Evolutionary conservation across 2,329 filamentous ascomycete genomes (phyloP), one percentile per base, ranked within the genome.

Genomic region (Phyllosticta citriasiana): DNA sequence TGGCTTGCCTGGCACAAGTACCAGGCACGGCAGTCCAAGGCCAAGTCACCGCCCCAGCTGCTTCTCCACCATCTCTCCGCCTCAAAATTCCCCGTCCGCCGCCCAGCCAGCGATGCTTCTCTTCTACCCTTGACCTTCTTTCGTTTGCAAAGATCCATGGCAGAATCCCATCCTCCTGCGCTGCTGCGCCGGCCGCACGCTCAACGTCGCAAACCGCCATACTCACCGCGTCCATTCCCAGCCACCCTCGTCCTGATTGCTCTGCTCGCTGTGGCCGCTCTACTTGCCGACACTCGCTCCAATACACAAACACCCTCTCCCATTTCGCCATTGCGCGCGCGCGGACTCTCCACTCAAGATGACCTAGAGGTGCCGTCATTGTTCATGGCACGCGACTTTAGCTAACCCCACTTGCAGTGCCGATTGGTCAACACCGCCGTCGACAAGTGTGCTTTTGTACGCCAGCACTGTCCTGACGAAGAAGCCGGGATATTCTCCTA

Each of bases 401-500:
- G 9, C 53, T 55, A 25, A 19, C 58, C 9, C 40, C 25, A 14
- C 19, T 47, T 26, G 10, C 14, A 63, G 78, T 99, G 94, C 72
- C 87, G 86, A 63, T 78, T 89, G 35, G 90, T 99, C 60, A 90
- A 94, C 73, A 76, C 83, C 55, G 88, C 86, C 58, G 70, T 79
- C 63, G 88, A 99, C 72, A 85, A 97, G 76, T 99, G 94, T 78
- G 85, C 86, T 66, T 97, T 94, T 74, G 85, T 97, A 62, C 84
- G 81, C 66, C 79, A 81, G 61, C 88, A 97, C 73, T 99, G 94
- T 74, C 80, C 82, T 35, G 91, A 95, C 69, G 91, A 97, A 71
- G 89, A 97, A 75, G 89, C 92, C 59, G 93, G 94, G 30, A 83
- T 97, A 64, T 78, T 97, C 62, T 88, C 90, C 26, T 99, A 99